These are phyloP conservation scores for Kazachstania taianensis DNA, from an alignment of 805 yeast species.

Conservation along the genomic window DNA sequence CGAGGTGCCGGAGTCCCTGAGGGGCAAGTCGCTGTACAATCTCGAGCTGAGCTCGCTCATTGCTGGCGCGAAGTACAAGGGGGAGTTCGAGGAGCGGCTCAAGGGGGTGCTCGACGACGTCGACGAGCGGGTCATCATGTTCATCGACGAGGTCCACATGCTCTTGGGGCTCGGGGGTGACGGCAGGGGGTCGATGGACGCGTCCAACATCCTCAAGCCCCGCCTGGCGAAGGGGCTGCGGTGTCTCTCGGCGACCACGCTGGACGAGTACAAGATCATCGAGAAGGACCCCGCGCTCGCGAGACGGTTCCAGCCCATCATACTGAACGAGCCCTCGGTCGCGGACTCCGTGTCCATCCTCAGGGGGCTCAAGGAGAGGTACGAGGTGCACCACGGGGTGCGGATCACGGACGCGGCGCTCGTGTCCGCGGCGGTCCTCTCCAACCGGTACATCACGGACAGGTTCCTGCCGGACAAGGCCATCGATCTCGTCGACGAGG, in stretches of 20 bases:
- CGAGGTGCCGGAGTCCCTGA: conserved; percentile 91
- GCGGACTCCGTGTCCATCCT: conserved; percentile 85
- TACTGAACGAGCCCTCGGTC: conserved; percentile 79
- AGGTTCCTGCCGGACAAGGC: conserved; percentile 93
- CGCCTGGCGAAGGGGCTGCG: conserved; percentile 90
- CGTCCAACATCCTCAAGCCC: conserved; percentile 86
- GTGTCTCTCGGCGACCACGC: conserved; percentile 93
- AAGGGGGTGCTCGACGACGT: conserved; percentile 75
- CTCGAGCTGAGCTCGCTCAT: conserved; percentile 82
- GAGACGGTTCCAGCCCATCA: conserved; percentile 83
- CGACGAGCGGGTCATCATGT: conserved; percentile 66
- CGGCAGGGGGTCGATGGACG: conserved; percentile 85
- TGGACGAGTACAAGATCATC: conserved; percentile 88
- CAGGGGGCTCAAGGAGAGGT: conserved; percentile 86
- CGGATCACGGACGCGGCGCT: conserved; percentile 85
- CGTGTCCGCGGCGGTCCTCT: conserved; percentile 85
- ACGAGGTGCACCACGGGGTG: conserved; percentile 97
- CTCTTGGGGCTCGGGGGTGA: conserved; percentile 84
- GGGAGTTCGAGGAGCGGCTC: conserved; percentile 89
- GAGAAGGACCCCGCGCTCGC: conserved; percentile 96
- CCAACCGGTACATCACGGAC: conserved; percentile 85
- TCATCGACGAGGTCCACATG: conserved; percentile 86
- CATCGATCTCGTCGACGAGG: conserved; percentile 92
- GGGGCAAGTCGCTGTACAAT: conserved; percentile 72
- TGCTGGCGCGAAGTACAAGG: conserved; percentile 91